Evolutionary conservation across 495 filamentous ascomycete genomes (phyloP), one percentile per base, ranked within the genome.

Genomic region (Hypoxylon cercidicola): DNA sequence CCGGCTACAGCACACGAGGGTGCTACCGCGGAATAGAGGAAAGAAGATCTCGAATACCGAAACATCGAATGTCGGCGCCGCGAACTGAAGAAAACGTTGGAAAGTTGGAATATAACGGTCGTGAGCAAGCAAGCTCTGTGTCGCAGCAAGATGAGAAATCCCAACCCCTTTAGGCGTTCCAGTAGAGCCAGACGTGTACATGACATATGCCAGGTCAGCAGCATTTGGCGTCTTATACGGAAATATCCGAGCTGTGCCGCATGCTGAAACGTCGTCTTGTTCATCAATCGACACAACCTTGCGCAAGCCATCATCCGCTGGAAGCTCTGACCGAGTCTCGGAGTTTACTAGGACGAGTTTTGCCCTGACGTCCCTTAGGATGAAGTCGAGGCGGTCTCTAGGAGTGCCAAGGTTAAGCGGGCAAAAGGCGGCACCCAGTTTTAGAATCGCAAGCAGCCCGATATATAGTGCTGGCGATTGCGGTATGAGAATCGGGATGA

Each of bases 11-110:
- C 84, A 85, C 41, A 93, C 85, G 6, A 96, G 80, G 0, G 90
- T 93, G 21, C 76, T 77, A 1, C 90, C 89, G 47, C 91, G 80
- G 49, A 86, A 86, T 0, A 92, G 70, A 0, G 92, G 87, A 68
- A 94, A 96, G 78, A 95, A 96, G 6, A 93, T 91, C 70, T 96
- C 92, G 60, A 95, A 95, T 0, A 94, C 86, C 0, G 90, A 94
- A 3, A 96, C 92, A 69, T 96, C 92, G 64, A 96, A 96, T 0
- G 90, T 94, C 0, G 91, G 90, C 7, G 90, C 87, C 0, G 92
- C 92, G 71, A 96, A 96, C 75, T 96, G 92, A 2, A 96, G 83
- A 73, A 95, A 95, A 25, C 92, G 81, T 19, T 79, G 75, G 63
- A 94, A 94, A 0, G 48, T 35, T 7, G 92, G 92, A 55, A 96